A percentile compares a stretch with the other conserved stretches of the same genome.
These are phyloP conservation scores for Bruguiera parviflora DNA, from an alignment of 345 rosid species.

Conservation along the genomic window DNA sequence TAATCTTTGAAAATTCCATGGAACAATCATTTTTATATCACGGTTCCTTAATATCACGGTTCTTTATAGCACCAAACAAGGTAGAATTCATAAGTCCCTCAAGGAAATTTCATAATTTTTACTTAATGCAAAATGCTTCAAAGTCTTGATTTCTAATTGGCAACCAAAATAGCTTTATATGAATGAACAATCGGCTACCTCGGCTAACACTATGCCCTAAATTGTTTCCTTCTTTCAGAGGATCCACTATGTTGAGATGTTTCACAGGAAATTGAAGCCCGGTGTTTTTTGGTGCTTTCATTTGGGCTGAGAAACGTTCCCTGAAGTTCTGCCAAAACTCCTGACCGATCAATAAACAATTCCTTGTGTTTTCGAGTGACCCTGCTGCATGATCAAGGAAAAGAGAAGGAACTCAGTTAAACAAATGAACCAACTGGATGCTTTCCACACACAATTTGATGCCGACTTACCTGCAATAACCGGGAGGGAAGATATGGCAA, in stretches of 20 bases:
- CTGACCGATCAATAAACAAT: constrained; percentile 53
- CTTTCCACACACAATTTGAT: not conserved
- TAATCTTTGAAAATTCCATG: too few species aligned
- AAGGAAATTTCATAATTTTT: too few species aligned
- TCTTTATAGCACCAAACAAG: too few species aligned
- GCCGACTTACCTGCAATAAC: constrained; percentile 58
- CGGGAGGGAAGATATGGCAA: constrained; percentile 58
- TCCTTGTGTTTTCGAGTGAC: constrained; percentile 50
- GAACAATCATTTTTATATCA: too few species aligned
- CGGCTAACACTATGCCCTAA: constrained; percentile 96
- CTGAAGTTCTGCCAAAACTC: constrained; percentile 61
- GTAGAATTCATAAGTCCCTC: not conserved
- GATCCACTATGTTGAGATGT: constrained; percentile 86
- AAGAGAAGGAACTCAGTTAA: constrained; percentile 9
- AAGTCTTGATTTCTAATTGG: not conserved
- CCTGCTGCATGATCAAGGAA: constrained; percentile 39
- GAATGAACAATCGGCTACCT: constrained; percentile 38
- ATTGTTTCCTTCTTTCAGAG: constrained; percentile 75
- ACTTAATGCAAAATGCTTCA: not conserved
- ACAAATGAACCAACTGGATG: not conserved
- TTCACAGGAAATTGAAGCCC: constrained; percentile 56
- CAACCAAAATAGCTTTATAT: not conserved
- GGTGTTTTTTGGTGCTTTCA: constrained; percentile 54
- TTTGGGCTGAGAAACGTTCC: constrained; percentile 54
- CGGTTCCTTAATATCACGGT: too few species aligned